Percentiles rank a stretch among this genome's conserved stretches.
Conservation (phyloP, 805 yeast species). For the Wickerhamiella spandovensis region DNA sequence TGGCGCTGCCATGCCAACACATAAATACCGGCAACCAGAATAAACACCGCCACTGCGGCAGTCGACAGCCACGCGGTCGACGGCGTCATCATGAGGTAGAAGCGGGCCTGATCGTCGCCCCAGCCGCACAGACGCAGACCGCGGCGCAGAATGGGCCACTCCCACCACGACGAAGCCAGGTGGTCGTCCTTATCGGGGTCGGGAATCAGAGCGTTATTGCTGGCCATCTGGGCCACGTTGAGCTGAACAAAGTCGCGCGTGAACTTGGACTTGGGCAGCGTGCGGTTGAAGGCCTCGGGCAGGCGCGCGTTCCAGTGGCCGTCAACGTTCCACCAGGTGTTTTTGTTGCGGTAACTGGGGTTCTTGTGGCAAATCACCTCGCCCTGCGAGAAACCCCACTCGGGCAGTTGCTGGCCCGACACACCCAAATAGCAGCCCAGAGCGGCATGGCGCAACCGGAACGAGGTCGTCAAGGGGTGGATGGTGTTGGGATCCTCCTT, state of each 20-base stretch:
- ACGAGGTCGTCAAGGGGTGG: slow-evolving; percentile 54
- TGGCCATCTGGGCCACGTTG: slow-evolving; percentile 71
- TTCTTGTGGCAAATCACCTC: slow-evolving; percentile 64
- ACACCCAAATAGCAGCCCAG: slow-evolving; percentile 93
- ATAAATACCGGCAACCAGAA: slow-evolving; percentile 27
- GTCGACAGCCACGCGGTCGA: slow-evolving; percentile 46
- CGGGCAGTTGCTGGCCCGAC: slow-evolving; percentile 71
- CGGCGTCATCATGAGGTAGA: slow-evolving; percentile 58
- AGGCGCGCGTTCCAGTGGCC: slow-evolving; percentile 44
- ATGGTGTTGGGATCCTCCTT: slow-evolving; percentile 39
- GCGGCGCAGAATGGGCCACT: slow-evolving; percentile 59
- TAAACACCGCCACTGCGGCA: slow-evolving; percentile 28
- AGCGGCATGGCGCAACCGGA: slow-evolving; percentile 68
- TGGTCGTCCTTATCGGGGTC: slow-evolving; percentile 59
- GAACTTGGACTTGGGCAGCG: slow-evolving; percentile 41
- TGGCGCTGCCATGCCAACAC: slow-evolving; percentile 52
- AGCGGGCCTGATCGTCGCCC: slow-evolving; percentile 42
- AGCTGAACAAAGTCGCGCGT: slow-evolving; percentile 55
- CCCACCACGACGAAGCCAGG: slow-evolving; percentile 67
- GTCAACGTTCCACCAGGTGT: slow-evolving; percentile 75
- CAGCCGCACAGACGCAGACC: slow-evolving; percentile 73
- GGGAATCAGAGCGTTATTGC: slow-evolving; percentile 70
- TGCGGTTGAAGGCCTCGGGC: slow-evolving; percentile 26
- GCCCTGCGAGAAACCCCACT: slow-evolving; percentile 96
- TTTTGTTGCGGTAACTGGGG: slow-evolving; percentile 40